phyloP scores from a whole-genome alignment of 305 asterid genomes.

The Fraxinus albicans region DNA sequence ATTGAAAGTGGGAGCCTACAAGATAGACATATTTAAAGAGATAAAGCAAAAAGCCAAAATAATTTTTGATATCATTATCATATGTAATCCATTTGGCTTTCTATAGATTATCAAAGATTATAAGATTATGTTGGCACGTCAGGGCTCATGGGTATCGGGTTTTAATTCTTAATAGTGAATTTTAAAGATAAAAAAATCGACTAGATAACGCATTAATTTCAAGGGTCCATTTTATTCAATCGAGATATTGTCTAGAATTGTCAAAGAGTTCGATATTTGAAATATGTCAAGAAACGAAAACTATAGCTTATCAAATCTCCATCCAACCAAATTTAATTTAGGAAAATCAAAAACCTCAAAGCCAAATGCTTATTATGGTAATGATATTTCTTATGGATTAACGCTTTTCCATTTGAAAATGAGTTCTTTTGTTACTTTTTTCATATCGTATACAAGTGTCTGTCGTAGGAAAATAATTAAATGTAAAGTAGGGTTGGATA shows the following conservation, averaged over 20 bases:
- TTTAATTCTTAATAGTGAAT: neutral
- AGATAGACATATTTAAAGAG: neutral
- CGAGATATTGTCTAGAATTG: neutral
- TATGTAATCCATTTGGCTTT: slow-evolving; percentile 20
- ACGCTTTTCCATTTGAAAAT: neutral
- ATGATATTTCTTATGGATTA: neutral
- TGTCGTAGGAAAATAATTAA: neutral
- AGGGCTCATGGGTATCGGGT: neutral
- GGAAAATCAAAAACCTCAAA: neutral
- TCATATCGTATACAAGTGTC: neutral
- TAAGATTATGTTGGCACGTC: neutral
- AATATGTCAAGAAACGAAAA: neutral
- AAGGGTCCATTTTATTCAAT: too few relatives aligned
- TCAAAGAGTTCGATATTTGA: neutral
- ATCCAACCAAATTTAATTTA: neutral
- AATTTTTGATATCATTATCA: slow-evolving; percentile 35
- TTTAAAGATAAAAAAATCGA: too few relatives aligned
- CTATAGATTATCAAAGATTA: neutral
- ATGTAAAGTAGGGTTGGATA: neutral
- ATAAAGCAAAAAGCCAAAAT: slow-evolving; percentile 41
- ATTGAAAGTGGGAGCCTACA: neutral
- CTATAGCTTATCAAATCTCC: neutral
- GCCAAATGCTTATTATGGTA: neutral
- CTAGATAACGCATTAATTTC: too few relatives aligned
- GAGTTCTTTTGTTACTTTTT: neutral